Base-by-base conservation (phyloP, 2,329 filamentous ascomycete species). In the Fusarium sp. region DNA sequence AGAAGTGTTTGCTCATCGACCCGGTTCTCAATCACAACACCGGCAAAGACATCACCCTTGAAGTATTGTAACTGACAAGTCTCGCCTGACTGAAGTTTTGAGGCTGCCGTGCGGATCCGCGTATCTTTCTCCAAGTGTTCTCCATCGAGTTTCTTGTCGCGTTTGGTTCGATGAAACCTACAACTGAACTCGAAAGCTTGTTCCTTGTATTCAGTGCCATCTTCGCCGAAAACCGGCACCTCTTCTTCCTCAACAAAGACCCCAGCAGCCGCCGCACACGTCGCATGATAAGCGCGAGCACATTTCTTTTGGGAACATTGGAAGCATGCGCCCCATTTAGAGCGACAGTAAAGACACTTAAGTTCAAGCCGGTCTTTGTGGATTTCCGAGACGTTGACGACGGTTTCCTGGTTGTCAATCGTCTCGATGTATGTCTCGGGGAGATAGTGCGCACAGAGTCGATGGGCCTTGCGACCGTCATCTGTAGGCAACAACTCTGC, bases 241-340 rank as follows among this genome's bases (percentile, higher is more conserved):
- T 94, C 89, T 30, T 93, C 93, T 74, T 94, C 89, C 78, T 99
- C 95, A 51, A 98, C 90, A 77, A 97, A 92, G 3, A 98, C 94
- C 60, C 96, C 96, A 38, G 95, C 95, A 24, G 95, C 91, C 10
- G 94, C 91, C 5, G 96, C 96, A 78, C 96, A 99, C 3, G 95
- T 98, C 18, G 95, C 93, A 79, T 99, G 96, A 81, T 98, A 99
- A 11, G 95, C 92, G 70, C 96, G 87, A 6, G 93, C 92, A 76
- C 96, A 99, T 79, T 97, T 98, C 83, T 95, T 95, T 73, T 94
- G 91, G 2, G 94, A 97, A 81, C 96, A 99, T 80, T 98, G 95
- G 82, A 99, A 97, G 81, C 95, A 98, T 18, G 94, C 94, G n/a
- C 96, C 96, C 61, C 92, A 92, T 80, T 96, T 97, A 32, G 94